phyloP scores from a whole-genome alignment of 2,329 filamentous ascomycete genomes.

The Fusarium robinianum region DNA sequence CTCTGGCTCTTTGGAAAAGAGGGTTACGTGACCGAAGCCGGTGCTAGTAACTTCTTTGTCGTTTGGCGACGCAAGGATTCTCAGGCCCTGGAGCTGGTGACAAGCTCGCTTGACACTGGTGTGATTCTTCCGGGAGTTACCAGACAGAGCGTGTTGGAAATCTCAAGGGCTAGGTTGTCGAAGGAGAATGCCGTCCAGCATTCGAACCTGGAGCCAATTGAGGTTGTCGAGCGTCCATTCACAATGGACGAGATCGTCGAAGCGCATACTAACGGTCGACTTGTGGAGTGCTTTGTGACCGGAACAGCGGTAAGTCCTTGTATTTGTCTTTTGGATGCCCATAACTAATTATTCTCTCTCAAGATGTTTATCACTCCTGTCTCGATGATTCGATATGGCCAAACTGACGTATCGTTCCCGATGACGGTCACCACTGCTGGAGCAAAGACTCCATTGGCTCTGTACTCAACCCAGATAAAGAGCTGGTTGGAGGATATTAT shows the following conservation, averaged over 20 bases:
- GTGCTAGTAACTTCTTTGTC: constrained; percentile 66
- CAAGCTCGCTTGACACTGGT: background rate
- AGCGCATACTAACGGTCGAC: background rate
- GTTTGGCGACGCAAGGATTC: constrained; percentile 48
- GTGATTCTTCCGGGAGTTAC: constrained; percentile 2
- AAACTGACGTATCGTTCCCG: no score
- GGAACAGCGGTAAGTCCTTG: constrained; percentile 11
- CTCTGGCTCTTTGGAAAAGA: constrained; percentile 65
- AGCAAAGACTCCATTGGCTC: no score
- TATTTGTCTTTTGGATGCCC: no score
- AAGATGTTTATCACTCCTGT: no score
- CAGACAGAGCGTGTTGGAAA: background rate
- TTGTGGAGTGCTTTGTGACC: constrained; percentile 1
- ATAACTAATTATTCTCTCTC: no score
- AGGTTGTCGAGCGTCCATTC: background rate
- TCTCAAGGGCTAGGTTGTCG: background rate
- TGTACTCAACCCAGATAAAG: no score
- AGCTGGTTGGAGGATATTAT: no score
- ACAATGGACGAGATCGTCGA: constrained; percentile 2
- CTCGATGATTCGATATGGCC: no score
- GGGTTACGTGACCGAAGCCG: constrained; percentile 62
- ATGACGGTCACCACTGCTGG: no score
- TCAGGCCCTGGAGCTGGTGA: background rate
- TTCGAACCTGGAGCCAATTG: background rate
- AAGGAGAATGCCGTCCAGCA: background rate